Percentiles rank a stretch among this genome's conserved stretches.
Conservation (phyloP, 805 yeast species). For the Lachancea dasiensis region DNA sequence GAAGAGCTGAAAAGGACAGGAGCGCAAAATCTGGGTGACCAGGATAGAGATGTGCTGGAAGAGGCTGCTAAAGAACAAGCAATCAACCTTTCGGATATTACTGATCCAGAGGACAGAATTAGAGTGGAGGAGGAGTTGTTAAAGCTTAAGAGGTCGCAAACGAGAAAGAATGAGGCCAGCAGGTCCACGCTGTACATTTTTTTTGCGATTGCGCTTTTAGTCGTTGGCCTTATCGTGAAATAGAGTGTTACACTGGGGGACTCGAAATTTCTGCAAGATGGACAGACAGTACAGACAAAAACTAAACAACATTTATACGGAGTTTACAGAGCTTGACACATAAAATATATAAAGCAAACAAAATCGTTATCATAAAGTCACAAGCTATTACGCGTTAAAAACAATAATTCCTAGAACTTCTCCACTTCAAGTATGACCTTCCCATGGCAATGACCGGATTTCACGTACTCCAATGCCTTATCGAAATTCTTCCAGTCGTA, state of each 20-base stretch:
- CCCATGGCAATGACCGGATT: slow-evolving; percentile 53
- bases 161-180: slow-evolving; percentile 8
- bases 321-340: not conserved
- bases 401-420: slow-evolving; percentile 32
- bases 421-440: slow-evolving; percentile 54
- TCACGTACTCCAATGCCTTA: slow-evolving; percentile 49
- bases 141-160: slow-evolving; percentile 11
- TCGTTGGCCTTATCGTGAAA: slow-evolving; percentile 30
- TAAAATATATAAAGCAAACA: slow-evolving; percentile 1
- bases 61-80: slow-evolving; percentile 31
- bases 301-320: no score
- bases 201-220: slow-evolving; percentile 31
- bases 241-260: slow-evolving; percentile 9
- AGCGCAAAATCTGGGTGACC: slow-evolving; percentile 9
- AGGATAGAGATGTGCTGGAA: slow-evolving; percentile 23
- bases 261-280: not conserved
- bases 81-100: slow-evolving; percentile 35
- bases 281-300: not conserved
- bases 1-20: slow-evolving; percentile 18
- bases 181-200: slow-evolving; percentile 28
- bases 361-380: no score
- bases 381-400: no score
- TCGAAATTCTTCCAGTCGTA: slow-evolving; percentile 49
- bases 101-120: slow-evolving; percentile 68
- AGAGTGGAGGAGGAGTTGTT: slow-evolving; percentile 36